A percentile compares a stretch with the other conserved stretches of the same genome.
phyloP scores from a whole-genome alignment of 257 asterid species.

The Gentiana dahurica region DNA sequence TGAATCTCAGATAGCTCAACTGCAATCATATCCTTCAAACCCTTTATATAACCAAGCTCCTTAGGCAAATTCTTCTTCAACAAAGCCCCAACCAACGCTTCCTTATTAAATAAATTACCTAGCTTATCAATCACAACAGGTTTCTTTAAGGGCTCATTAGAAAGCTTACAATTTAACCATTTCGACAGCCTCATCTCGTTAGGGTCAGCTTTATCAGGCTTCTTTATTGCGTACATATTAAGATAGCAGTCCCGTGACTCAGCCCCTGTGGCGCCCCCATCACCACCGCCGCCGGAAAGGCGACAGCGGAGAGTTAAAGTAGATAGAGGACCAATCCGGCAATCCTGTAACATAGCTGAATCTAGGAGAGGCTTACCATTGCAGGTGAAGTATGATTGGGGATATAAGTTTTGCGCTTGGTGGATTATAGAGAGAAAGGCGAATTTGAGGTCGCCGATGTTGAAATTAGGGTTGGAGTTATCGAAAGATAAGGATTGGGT shows the following conservation, averaged over 20 bases:
- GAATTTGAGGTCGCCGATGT: conserved; percentile 42
- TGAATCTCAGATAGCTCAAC: conserved; percentile 51
- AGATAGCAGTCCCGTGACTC: conserved; percentile 87
- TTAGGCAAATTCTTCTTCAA: conserved; percentile 75
- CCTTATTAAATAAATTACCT: conserved; percentile 87
- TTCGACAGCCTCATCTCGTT: conserved; percentile 70
- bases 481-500: conserved; percentile 35
- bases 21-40: conserved; percentile 84
- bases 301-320: conserved; percentile 56
- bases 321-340: conserved; percentile 36
- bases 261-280: conserved; percentile 96
- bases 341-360: conserved; percentile 25
- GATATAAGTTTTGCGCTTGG: conserved; percentile 18
- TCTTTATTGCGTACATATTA: conserved; percentile 77
- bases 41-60: conserved; percentile 67
- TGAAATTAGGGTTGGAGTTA: conserved; percentile 47
- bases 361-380: conserved; percentile 51
- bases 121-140: conserved; percentile 71
- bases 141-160: conserved; percentile 66
- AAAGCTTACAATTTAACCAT: conserved; percentile 72
- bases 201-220: conserved; percentile 79
- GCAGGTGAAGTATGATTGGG: conserved; percentile 34
- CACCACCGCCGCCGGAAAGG: conserved; percentile 76
- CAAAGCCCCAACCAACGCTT: conserved; percentile 78
- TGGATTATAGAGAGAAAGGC: conserved; percentile 21